Evolutionary conservation across 2,329 filamentous ascomycete species (phyloP), one percentile per base, ranked within the genome.

Genomic region (Nothopassalora personata): DNA sequence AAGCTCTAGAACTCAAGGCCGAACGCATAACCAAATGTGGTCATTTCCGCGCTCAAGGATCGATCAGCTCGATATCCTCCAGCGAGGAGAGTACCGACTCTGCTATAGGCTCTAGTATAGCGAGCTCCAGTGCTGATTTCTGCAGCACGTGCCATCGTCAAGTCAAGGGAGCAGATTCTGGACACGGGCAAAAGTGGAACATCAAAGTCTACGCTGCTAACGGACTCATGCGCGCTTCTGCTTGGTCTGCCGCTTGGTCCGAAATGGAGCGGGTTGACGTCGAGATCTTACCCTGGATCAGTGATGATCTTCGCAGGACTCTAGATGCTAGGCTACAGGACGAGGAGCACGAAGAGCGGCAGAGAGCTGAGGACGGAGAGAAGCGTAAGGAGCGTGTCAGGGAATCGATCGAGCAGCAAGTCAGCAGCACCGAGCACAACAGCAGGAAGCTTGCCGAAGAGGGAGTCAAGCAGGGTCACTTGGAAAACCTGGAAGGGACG

Each of bases 261-360:
- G 93, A 97, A 74, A 99, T 99, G 94, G 94, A 99, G 76, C 84
- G 93, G n/a, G 90, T 97, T 0, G 94, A 99, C 70, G 90, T 96
- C 1, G 93, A 97, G 74, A 84, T 99, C 54, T 85, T 89, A 67
- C 89, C 94, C 3, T 83, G 87, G 69, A 81, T 91, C 10, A 83
- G 85, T 18, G 73, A 82, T 0, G 74, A 79, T 1, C 70, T 87
- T 11, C 80, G 85, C 56, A 80, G 81, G 18, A 83, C 85, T 64
- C 75, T 91, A 19, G 83, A 86, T 54, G 67, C 62, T n/a, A 69
- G 66, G 59, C 76, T 76, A n/a, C 61, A 73, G 9, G 73, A 80
- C 34, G 77, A 81, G 52, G 75, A 78, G 57, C 61, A 64, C 52
- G 62, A 65, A 66, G 52, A 56, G 70, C 72, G 55, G 63, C 67